A percentile compares a stretch with the other conserved stretches of the same genome.
Evolutionary conservation across 2,329 filamentous ascomycete genomes (phyloP).

Genomic region (Aspergillus unguis): DNA sequence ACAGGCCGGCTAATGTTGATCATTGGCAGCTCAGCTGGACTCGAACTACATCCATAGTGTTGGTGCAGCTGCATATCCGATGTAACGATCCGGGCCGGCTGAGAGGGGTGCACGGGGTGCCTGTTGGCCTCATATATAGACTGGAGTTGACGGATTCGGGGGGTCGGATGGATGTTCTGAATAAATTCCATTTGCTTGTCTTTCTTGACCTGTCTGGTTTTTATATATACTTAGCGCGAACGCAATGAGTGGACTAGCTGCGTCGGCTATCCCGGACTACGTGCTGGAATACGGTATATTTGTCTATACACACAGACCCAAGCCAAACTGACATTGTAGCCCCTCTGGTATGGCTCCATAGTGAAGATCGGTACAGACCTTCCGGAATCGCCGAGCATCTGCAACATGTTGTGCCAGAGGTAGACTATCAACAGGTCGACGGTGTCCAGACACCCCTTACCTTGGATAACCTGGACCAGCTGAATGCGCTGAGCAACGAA

Average conservation of each 20-base stretch:
- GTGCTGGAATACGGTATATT: slow-evolving; percentile 46
- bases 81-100: background rate
- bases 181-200: no score
- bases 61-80: background rate
- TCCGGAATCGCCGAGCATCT: slow-evolving; percentile 49
- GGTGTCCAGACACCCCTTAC: slow-evolving; percentile 41
- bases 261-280: slow-evolving; percentile 39
- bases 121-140: background rate
- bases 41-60: background rate
- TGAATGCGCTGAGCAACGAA: slow-evolving; percentile 46
- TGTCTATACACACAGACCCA: background rate
- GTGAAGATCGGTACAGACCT: slow-evolving; percentile 48
- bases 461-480: slow-evolving; percentile 47
- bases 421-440: slow-evolving; percentile 42
- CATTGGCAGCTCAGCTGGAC: background rate
- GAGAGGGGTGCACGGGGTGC: background rate
- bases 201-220: background rate
- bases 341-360: slow-evolving; percentile 51
- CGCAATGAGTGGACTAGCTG: background rate
- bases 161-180: no score
- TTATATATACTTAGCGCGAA: background rate
- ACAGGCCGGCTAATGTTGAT: background rate
- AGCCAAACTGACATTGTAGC: slow-evolving; percentile 33
- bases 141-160: no score
- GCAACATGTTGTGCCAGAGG: slow-evolving; percentile 44